phyloP scores from a whole-genome alignment of 2,329 filamentous ascomycete genomes.

The Nectriaceae sp. region DNA sequence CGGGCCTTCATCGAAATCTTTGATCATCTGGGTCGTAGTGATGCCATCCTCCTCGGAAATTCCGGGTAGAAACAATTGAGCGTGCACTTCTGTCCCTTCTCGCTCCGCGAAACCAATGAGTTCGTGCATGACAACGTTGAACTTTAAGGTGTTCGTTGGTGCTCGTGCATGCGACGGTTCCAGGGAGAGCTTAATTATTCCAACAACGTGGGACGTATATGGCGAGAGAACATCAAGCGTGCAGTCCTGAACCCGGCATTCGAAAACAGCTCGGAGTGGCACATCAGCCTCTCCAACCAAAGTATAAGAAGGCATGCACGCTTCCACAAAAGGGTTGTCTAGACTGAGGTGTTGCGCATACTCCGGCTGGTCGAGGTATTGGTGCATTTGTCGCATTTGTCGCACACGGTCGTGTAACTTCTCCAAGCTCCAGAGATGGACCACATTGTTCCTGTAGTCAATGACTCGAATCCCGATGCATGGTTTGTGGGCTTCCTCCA shows the following conservation, averaged over 20 bases:
- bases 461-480: slow-evolving; percentile 89
- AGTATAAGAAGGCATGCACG: slow-evolving; percentile 89
- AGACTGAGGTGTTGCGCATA: slow-evolving; percentile 91
- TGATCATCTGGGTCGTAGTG: slow-evolving; percentile 93
- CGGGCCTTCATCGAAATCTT: slow-evolving; percentile 88
- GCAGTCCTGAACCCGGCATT: slow-evolving; percentile 93
- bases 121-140: slow-evolving; percentile 98
- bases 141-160: slow-evolving; percentile 89
- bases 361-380: slow-evolving; percentile 93
- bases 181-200: slow-evolving; percentile 85
- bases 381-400: slow-evolving; percentile 94
- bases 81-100: slow-evolving; percentile 94
- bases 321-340: slow-evolving; percentile 90
- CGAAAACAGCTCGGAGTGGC: slow-evolving; percentile 88
- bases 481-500: slow-evolving; percentile 82
- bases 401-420: slow-evolving; percentile 87
- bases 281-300: slow-evolving; percentile 92
- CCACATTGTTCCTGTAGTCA: slow-evolving; percentile 83
- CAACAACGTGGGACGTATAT: slow-evolving; percentile 87
- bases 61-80: slow-evolving; percentile 92
- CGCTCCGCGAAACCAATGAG: slow-evolving; percentile 92
- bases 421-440: slow-evolving; percentile 92
- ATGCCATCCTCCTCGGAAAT: slow-evolving; percentile 88
- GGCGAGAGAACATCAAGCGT: slow-evolving; percentile 87
- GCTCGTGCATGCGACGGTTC: slow-evolving; percentile 93